phyloP scores from a whole-genome alignment of 2,329 filamentous ascomycete species.

The Pseudocercospora fuligena region DNA sequence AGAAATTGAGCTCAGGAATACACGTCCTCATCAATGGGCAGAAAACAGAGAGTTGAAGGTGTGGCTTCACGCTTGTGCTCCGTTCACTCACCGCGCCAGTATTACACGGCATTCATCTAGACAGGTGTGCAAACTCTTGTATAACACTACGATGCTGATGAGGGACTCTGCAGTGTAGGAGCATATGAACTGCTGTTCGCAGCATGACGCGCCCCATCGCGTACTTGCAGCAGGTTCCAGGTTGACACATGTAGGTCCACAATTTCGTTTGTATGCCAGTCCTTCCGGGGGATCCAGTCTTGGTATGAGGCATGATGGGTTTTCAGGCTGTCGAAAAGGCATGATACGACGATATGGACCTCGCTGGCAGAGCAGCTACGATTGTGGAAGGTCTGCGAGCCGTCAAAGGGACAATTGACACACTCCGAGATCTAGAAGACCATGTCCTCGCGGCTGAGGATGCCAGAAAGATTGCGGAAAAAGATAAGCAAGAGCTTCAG shows the following conservation, averaged over 20 bases:
- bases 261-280: neutral
- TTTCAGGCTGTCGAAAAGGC: neutral
- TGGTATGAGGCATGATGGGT: neutral
- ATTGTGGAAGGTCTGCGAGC: neutral
- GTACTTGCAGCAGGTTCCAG: conserved; percentile 2
- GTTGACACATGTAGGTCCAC: neutral
- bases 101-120: too few species aligned
- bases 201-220: neutral
- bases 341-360: neutral
- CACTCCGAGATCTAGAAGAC: neutral
- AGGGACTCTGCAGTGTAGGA: too few species aligned
- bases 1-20: neutral
- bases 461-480: neutral
- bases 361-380: neutral
- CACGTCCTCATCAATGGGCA: too few species aligned
- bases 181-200: too few species aligned
- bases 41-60: too few species aligned
- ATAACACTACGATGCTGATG: too few species aligned
- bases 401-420: neutral
- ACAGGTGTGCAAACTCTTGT: too few species aligned
- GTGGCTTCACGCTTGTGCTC: too few species aligned
- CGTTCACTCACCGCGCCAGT: too few species aligned
- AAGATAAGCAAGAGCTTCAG: neutral
- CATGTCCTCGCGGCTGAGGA: neutral
- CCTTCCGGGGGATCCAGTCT: neutral